Percentiles rank a stretch among this genome's conserved stretches.
Conservation (phyloP, 2,329 filamentous ascomycete species). For the Plenodomus tracheiphilus region DNA sequence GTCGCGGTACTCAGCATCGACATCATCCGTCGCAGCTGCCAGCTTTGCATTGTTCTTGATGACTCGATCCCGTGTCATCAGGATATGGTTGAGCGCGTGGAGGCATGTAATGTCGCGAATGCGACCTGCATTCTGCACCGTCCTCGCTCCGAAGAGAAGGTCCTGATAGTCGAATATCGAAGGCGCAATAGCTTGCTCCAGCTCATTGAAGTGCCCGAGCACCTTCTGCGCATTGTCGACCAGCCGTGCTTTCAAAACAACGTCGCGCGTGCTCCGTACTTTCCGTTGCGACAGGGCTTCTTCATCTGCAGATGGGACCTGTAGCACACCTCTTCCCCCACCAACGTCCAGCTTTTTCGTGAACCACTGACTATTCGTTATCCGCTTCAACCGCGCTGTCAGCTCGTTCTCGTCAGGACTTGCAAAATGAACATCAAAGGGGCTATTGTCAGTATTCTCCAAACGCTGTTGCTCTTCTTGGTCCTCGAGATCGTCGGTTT, state of each 20-base stretch:
- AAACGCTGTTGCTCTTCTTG: background rate
- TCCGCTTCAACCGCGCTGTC: constrained; percentile 53
- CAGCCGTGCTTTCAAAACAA: constrained; percentile 40
- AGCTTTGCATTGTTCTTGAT: constrained; percentile 89
- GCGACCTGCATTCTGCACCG: constrained; percentile 66
- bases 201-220: constrained; percentile 57
- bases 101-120: constrained; percentile 75
- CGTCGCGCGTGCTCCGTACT: constrained; percentile 28
- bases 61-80: constrained; percentile 89
- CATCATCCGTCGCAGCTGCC: constrained; percentile 64
- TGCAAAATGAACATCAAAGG: constrained; percentile 81
- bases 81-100: constrained; percentile 87
- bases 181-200: constrained; percentile 69
- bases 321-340: constrained; percentile 34
- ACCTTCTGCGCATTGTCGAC: constrained; percentile 33
- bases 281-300: constrained; percentile 21
- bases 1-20: constrained; percentile 75
- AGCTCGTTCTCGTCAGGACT: constrained; percentile 66
- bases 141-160: constrained; percentile 74
- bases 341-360: constrained; percentile 41
- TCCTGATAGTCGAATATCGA: constrained; percentile 83
- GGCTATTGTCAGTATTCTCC: constrained; percentile 54
- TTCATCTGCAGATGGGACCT: constrained; percentile 26
- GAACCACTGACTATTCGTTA: constrained; percentile 55
- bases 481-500: constrained; percentile 13